Evolutionary conservation across 169 alveolate genomes (phyloP), one percentile per base, ranked within the genome.

Genomic region (Theileria sp.): DNA sequence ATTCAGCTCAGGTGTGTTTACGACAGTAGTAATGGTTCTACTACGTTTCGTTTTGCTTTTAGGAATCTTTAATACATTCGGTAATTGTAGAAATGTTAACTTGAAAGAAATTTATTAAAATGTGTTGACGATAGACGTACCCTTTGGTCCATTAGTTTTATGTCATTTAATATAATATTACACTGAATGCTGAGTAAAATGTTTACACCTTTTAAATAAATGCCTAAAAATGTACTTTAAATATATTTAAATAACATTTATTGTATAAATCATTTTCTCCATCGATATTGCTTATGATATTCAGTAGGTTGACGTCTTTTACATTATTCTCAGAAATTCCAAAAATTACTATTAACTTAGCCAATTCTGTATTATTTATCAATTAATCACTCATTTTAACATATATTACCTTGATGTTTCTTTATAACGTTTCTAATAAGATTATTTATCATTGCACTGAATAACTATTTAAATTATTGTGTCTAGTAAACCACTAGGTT

Each of bases 141-240:
- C 68, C 36, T 60, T 23, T 60, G 30, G 68, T 25, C 30, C 36
- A 60, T 8, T 12, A 60, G 30, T 60, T 60, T 60, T 25, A 60
- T 12, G 30, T 60, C 68, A 23, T 60, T 60, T 8, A 60, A 15
- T 23, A 60, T 17, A 25, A 60, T 60, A 25, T 60, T 60, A 17
- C 68, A 60, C 68, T 60, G 68, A 60, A 60, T 60, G 30, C 30
- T 25, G 36, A 60, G 68, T 23, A 60, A 28, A 9, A 60, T 28
- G 68, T 60, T 60, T 60, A 60, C 68, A 23, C 68, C 68, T 60
- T 60, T 60, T 25, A 60, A 25, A 28, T 25, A 28, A 25, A 60
- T 60, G 36, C 68, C 68, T 60, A 13, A 60, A 25, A 23, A 60
- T 25, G 10, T 60, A 60, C 17, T 60, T 60, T 44, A 44, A 44